phyloP scores from a whole-genome alignment of 345 rosid species.

The Gossypioides kirkii region DNA sequence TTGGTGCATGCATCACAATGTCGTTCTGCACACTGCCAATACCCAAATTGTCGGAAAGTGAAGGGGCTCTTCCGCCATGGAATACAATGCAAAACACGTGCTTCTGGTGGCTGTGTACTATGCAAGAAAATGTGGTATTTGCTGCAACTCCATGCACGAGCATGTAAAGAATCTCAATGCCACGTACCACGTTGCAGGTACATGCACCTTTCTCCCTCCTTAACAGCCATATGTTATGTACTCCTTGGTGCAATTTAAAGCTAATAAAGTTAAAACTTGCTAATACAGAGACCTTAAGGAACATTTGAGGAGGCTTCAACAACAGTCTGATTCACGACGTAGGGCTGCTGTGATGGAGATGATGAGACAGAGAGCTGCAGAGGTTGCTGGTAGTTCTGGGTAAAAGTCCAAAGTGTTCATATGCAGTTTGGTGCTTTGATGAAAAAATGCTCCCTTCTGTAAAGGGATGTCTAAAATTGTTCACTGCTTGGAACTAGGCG shows the following conservation, averaged over 20 bases:
- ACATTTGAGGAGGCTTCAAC: slow-evolving; percentile 87
- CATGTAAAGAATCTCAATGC: slow-evolving; percentile 95
- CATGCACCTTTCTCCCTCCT: neutral
- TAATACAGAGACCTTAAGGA: slow-evolving; percentile 84
- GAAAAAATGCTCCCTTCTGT: slow-evolving; percentile 11
- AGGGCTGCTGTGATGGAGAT: slow-evolving; percentile 99
- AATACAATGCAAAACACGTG: slow-evolving; percentile 77
- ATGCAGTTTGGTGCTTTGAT: slow-evolving; percentile 21
- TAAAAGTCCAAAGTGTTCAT: slow-evolving; percentile 40
- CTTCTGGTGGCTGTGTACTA: slow-evolving; percentile 88
- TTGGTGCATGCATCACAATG: slow-evolving; percentile 97
- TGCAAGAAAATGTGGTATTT: slow-evolving; percentile 99
- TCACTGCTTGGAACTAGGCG: slow-evolving; percentile 24
- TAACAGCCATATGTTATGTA: neutral
- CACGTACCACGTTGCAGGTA: slow-evolving; percentile 99
- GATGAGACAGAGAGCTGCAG: slow-evolving; percentile 99
- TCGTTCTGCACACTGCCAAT: slow-evolving; percentile 74
- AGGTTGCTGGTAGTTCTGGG: slow-evolving; percentile 81
- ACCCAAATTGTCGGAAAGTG: slow-evolving; percentile 70
- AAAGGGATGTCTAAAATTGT: slow-evolving; percentile 18
- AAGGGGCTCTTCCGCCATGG: slow-evolving; percentile 97
- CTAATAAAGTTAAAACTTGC: slow-evolving; percentile 7
- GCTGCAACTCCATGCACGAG: slow-evolving; percentile 94
- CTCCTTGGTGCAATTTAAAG: neutral
- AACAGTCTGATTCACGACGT: slow-evolving; percentile 96